phyloP scores from a whole-genome alignment of 140 eudicot species.

The Ambrosia hybrid region DNA sequence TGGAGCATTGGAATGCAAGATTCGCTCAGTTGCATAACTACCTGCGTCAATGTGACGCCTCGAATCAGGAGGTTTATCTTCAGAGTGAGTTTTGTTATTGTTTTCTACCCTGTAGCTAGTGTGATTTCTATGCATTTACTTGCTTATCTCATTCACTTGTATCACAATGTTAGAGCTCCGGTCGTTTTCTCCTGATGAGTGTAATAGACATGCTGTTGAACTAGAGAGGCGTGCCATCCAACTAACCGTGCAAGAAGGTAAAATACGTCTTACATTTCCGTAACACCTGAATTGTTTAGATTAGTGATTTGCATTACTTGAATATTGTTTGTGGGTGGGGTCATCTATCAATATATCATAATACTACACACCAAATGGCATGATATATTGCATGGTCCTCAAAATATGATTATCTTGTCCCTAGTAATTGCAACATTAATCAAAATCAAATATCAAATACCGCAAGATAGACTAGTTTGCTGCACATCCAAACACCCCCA shows the following conservation, averaged over 20 bases:
- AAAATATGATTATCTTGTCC: too few species aligned
- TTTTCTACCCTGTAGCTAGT: neutral
- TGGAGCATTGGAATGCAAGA: constrained; percentile 44
- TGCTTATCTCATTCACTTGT: neutral
- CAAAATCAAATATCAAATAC: too few species aligned
- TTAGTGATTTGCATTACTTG: too few species aligned
- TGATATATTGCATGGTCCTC: too few species aligned
- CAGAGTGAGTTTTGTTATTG: constrained; percentile 32
- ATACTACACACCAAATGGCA: too few species aligned
- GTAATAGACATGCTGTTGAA: constrained; percentile 39
- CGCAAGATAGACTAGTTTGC: too few species aligned
- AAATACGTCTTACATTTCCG: neutral
- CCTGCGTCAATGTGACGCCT: constrained; percentile 39
- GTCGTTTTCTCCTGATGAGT: constrained; percentile 39
- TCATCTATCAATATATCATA: too few species aligned
- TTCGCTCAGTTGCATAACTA: constrained; percentile 38
- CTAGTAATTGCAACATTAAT: too few species aligned
- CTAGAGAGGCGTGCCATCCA: constrained; percentile 47
- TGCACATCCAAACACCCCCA: too few species aligned
- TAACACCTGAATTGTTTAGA: neutral
- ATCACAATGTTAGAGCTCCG: constrained; percentile 35
- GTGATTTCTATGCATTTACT: neutral
- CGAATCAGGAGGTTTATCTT: constrained; percentile 40
- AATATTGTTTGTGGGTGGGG: too few species aligned
- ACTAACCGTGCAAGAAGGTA: constrained; percentile 47